phyloP scores from a whole-genome alignment of 345 rosid genomes.

The Cardamine chenopodiifolia region DNA sequence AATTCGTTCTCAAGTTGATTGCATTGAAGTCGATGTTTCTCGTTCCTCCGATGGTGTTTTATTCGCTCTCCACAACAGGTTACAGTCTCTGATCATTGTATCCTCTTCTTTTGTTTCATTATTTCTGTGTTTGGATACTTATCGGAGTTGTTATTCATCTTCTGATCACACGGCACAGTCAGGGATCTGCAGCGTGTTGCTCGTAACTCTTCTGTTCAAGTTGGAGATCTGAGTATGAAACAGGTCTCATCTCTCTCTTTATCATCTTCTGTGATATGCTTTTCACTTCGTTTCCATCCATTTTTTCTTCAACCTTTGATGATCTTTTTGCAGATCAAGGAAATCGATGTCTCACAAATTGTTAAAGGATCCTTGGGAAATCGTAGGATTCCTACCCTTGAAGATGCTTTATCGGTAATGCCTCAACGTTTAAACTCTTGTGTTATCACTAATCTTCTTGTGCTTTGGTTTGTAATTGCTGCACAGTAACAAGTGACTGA shows the following conservation, averaged over 20 bases:
- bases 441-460: conserved; percentile 16
- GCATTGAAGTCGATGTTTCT: conserved; percentile 93
- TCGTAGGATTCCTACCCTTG: conserved; percentile 64
- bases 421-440: neutral
- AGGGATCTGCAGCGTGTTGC: conserved; percentile 97
- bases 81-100: neutral
- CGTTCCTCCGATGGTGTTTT: conserved; percentile 87
- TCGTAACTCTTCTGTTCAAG: conserved; percentile 67
- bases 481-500: conserved; percentile 21
- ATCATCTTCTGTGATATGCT: conserved; percentile 20
- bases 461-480: conserved; percentile 18
- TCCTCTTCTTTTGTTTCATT: neutral
- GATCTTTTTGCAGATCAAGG: conserved; percentile 61
- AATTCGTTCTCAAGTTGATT: conserved; percentile 74
- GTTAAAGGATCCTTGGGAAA: conserved; percentile 44
- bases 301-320: neutral
- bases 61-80: conserved; percentile 95
- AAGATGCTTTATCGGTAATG: conserved; percentile 78
- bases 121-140: conserved; percentile 24
- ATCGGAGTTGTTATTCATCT: conserved; percentile 16
- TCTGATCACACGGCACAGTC: conserved; percentile 50
- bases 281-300: conserved; percentile 7
- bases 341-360: conserved; percentile 48
- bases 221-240: conserved; percentile 68
- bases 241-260: conserved; percentile 58